A percentile compares a stretch with the other conserved stretches of the same genome.
Evolutionary conservation across 2,329 filamentous ascomycete species (phyloP).

Genomic region (Exophiala xenobiotica): DNA sequence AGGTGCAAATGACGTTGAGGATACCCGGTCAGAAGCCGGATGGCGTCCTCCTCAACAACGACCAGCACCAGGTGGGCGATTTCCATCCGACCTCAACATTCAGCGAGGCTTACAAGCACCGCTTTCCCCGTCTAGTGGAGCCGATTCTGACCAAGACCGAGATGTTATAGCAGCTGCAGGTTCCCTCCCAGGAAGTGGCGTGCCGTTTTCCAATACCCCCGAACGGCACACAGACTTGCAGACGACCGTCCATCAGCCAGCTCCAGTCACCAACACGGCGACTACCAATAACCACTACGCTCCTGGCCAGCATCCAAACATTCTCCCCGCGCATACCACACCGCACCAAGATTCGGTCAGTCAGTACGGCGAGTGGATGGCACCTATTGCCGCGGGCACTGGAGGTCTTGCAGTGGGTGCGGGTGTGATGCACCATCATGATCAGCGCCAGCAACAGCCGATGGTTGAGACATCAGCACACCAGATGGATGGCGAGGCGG

Average conservation of each 20-base stretch:
- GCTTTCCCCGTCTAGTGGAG: slow-evolving; percentile 76
- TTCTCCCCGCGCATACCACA: slow-evolving; percentile 23
- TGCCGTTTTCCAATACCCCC: slow-evolving; percentile 26
- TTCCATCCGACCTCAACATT: slow-evolving; percentile 89
- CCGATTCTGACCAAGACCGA: slow-evolving; percentile 62
- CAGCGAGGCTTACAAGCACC: slow-evolving; percentile 80
- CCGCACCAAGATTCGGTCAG: slow-evolving; percentile 33
- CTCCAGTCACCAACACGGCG: neutral
- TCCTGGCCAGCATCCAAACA: slow-evolving; percentile 21
- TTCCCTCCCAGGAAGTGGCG: slow-evolving; percentile 52
- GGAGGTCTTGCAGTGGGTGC: slow-evolving; percentile 29
- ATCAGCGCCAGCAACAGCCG: slow-evolving; percentile 19
- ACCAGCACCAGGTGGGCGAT: slow-evolving; percentile 90
- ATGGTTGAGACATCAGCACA: slow-evolving; percentile 9
- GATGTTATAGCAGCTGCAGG: slow-evolving; percentile 61
- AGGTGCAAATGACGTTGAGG: slow-evolving; percentile 29
- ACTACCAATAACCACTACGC: slow-evolving; percentile 17
- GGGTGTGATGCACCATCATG: slow-evolving; percentile 24
- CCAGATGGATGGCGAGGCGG: slow-evolving; percentile 13
- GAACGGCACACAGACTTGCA: slow-evolving; percentile 28
- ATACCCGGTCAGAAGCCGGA: slow-evolving; percentile 33
- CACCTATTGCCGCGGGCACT: slow-evolving; percentile 43
- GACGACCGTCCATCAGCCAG: slow-evolving; percentile 2
- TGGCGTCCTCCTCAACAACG: slow-evolving; percentile 56
- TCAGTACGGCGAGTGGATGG: slow-evolving; percentile 56